Evolutionary conservation across 352 stramenopile species (phyloP), one percentile per base, ranked within the genome.

Genomic region (Pythium vanterpoolii): DNA sequence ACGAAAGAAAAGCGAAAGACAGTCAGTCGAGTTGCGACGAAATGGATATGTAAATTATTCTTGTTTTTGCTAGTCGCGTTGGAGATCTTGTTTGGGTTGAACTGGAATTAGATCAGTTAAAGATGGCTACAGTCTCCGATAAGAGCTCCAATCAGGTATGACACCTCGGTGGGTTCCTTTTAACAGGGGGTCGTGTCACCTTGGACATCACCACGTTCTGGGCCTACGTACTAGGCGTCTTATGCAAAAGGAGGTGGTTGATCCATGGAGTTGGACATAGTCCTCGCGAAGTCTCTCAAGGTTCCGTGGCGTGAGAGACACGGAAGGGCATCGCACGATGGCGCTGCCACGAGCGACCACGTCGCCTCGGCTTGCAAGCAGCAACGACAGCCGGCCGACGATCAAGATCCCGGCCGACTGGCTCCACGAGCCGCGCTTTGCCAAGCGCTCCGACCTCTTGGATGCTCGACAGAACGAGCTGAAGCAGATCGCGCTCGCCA

Each of bases 331-430:
- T 5, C 44, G 44, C 44, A 51, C 49, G 3, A 58, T 49, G 38
- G 51, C 51, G 36, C 16, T 58, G 51, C 51, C 34, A 18, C n/a
- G n/a, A n/a, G 36, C 38, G 27, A 24, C 39, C 16, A 10, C 38
- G 51, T 40, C 51, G 36, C 28, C 26, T 30, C 47, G 30, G 13
- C 24, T 21, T 24, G 18, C 24, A 2, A 26, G 14, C 4, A 38
- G 23, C 4, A 27, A 30, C n/a, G 44, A n/a, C 16, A 31, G 34
- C 44, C 49, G 46, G 14, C 21, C 28, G 18, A 7, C 39, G 24
- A 49, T 82, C 47, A 76, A 72, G 67, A 77, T 87, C 42, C 79
- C 77, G 10, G 67, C 73, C 19, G 71, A 89, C 27, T 89, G 79
- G 79, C 64, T 85, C 11, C 73, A 61, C 44, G 49, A 86, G 73